phyloP scores from a whole-genome alignment of 2,329 filamentous ascomycete genomes.

The Niveomyces coronatus region DNA sequence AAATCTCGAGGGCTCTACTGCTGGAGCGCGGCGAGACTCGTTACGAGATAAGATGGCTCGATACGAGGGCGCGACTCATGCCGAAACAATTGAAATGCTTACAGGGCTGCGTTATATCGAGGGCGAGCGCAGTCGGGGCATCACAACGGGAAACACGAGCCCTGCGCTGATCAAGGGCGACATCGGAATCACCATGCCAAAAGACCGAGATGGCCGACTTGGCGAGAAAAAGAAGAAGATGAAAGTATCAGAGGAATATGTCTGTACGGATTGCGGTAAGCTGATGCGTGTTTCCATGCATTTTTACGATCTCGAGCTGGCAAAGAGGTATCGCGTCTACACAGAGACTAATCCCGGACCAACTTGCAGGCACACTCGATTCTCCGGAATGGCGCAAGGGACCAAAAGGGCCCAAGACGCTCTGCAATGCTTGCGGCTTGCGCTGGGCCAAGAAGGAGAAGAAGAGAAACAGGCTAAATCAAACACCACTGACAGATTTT shows the following conservation, averaged over 20 bases:
- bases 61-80: constrained; percentile 65
- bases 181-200: constrained; percentile 72
- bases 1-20: constrained; percentile 64
- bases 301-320: neutral
- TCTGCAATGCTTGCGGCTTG: constrained; percentile 88
- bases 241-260: constrained; percentile 78
- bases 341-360: neutral
- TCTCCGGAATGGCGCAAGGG: constrained; percentile 96
- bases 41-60: constrained; percentile 78
- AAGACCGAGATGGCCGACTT: constrained; percentile 62
- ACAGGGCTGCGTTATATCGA: constrained; percentile 82
- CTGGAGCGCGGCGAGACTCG: constrained; percentile 58
- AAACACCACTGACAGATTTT: constrained; percentile 15
- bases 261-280: constrained; percentile 85
- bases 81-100: constrained; percentile 86
- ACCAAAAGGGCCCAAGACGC: constrained; percentile 81
- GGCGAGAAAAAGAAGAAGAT: constrained; percentile 79
- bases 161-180: constrained; percentile 77
- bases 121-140: constrained; percentile 77
- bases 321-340: neutral
- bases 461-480: constrained; percentile 36
- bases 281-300: constrained; percentile 11
- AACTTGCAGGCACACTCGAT: constrained; percentile 58
- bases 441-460: constrained; percentile 75
- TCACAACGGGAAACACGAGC: constrained; percentile 76